phyloP scores from a whole-genome alignment of 495 filamentous ascomycete genomes.

The Neurospora africana region DNA sequence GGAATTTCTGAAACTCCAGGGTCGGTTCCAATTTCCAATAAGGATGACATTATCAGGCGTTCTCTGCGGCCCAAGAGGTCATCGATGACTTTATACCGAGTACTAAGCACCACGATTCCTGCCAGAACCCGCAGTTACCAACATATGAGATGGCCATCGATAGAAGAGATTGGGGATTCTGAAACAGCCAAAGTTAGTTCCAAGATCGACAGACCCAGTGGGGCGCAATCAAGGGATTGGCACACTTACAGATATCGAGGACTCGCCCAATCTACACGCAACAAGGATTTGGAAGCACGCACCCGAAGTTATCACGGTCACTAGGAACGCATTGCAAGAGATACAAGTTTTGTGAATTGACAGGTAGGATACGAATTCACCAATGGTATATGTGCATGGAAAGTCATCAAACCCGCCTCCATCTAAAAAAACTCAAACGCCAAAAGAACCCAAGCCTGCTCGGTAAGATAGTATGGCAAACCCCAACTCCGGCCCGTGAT shows the following conservation, averaged over 20 bases:
- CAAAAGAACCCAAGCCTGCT: neutral
- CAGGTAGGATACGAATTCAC: neutral
- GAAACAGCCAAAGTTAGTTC: neutral
- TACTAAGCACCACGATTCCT: neutral
- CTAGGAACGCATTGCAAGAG: neutral
- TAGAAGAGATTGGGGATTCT: neutral
- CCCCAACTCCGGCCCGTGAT: neutral
- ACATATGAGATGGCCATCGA: neutral
- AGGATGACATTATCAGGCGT: neutral
- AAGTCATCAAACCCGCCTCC: neutral
- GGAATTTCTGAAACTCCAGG: neutral
- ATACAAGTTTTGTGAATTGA: neutral
- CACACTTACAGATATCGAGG: neutral
- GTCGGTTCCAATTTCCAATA: neutral
- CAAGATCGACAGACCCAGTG: neutral
- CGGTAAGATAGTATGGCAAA: neutral
- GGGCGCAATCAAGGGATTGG: neutral
- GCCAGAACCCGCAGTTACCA: neutral
- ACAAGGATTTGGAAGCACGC: neutral
- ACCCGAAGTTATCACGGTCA: neutral
- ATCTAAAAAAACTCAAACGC: neutral
- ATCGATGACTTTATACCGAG: neutral
- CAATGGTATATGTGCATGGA: neutral
- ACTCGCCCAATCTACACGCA: neutral
- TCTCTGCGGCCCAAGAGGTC: neutral